A percentile compares a stretch with the other conserved stretches of the same genome.
These are phyloP conservation scores for Cyclanthera cordifolia DNA, from an alignment of 306 rosid species.

Conservation along the genomic window DNA sequence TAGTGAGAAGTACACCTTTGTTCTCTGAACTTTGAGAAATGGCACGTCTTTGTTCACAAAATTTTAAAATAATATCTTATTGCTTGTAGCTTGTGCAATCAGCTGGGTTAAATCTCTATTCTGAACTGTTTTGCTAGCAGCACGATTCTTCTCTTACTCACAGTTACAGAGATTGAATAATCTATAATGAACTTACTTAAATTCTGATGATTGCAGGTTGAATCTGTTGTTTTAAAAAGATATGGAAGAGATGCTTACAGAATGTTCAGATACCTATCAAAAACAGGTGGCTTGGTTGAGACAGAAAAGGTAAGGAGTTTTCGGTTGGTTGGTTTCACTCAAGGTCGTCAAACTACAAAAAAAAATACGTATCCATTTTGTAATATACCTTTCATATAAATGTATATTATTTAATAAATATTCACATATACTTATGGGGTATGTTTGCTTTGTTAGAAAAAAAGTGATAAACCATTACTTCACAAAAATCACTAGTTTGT, in stretches of 20 bases:
- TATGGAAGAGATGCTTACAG: slow-evolving; percentile 69
- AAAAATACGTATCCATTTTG: not conserved
- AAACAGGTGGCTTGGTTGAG: slow-evolving; percentile 38
- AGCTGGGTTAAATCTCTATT: not conserved
- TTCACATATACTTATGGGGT: too few species aligned
- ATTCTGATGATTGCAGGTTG: slow-evolving; percentile 48
- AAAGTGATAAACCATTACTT: too few species aligned
- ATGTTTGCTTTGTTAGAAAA: too few species aligned
- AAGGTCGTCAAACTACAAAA: not conserved
- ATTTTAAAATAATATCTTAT: not conserved
- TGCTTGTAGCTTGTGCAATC: not conserved
- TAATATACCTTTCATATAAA: not conserved
- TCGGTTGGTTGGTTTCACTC: not conserved
- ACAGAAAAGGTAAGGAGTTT: slow-evolving; percentile 54
- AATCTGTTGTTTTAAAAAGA: slow-evolving; percentile 66
- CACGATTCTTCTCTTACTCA: not conserved
- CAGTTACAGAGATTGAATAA: slow-evolving; percentile 10
- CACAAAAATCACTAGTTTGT: too few species aligned
- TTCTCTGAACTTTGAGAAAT: not conserved
- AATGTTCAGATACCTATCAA: slow-evolving; percentile 70
- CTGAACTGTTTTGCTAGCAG: not conserved
- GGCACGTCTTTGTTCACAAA: not conserved
- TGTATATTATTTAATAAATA: not conserved
- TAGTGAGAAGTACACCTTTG: not conserved
- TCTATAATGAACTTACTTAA: slow-evolving; percentile 7